Evolutionary conservation across 495 filamentous ascomycete genomes (phyloP), one percentile per base, ranked within the genome.

Genomic region (Penicillium mononematosum): DNA sequence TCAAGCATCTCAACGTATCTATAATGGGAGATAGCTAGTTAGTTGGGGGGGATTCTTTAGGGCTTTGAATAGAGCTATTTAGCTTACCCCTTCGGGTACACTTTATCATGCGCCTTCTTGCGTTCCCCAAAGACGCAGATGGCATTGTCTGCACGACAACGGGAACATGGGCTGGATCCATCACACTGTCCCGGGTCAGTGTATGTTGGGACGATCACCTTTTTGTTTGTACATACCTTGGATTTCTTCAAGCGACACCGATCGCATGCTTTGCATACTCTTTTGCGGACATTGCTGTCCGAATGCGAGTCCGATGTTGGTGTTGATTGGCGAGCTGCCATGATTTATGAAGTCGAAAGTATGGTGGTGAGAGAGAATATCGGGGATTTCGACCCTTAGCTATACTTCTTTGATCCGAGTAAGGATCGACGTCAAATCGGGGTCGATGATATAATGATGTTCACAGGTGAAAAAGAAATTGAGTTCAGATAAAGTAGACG

Each of bases 1-100:
- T 88, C 85, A n/a, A 88, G 80, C 81, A 87, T 85, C 61, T 88
- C 85, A 34, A 87, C 84, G 56, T 87, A 87, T 63, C 84, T 87
- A 47, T 32, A 17, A 24, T 4, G 20, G 29, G 42, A 38, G 61
- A 45, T 8, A 1, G 10, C 4, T 24, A 8, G 47, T 65, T 39
- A 60, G 62, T 49, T 31, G 46, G 16, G 34, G 12, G 3, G 7
- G 17, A n/a, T 22, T 20, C 17, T 16, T 36, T 16, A 5, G 6
- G 29, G 10, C 5, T 54, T 38, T 42, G 50, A 36, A 16, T 17
- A 29, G 45, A 38, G 48, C 22, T 58, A 22, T 52, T 45, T 45
- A 39, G 68, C 45, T 45, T 72, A 85, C 83, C 83, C 83, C 70
- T 84, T 85, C 11, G 83, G 83, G 63, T 85, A 83, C 59, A 84